Conservation (phyloP, 2,329 filamentous ascomycete genomes). For the Calonectria pteridis region DNA sequence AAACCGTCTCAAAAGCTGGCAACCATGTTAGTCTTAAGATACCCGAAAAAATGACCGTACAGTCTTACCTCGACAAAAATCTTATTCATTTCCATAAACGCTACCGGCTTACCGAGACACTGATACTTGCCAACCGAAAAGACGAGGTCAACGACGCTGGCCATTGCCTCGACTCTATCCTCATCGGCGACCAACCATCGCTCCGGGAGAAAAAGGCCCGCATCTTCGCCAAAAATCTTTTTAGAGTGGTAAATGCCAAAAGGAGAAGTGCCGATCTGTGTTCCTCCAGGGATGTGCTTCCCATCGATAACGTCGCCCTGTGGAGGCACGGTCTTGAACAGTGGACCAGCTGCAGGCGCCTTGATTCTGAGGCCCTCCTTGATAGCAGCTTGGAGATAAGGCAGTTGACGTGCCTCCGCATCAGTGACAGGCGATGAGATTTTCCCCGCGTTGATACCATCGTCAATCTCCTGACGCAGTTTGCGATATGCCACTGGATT, state of each 20-base stretch:
- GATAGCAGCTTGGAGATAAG: background rate
- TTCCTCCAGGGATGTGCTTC: background rate
- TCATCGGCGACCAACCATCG: background rate
- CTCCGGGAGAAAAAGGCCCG: background rate
- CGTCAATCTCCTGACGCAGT: background rate
- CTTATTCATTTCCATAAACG: background rate
- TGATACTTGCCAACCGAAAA: slow-evolving; percentile 1
- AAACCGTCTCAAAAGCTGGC: background rate
- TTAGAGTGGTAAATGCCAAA: slow-evolving; percentile 2
- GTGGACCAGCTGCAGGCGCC: background rate
- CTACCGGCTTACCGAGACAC: background rate
- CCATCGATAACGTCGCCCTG: background rate
- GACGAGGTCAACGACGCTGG: background rate
- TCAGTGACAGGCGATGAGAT: background rate
- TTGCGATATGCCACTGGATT: background rate
- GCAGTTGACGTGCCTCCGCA: background rate
- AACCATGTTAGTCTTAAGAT: background rate
- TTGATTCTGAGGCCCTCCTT: background rate
- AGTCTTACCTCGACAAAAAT: background rate
- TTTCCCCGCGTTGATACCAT: background rate
- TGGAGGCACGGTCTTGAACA: background rate
- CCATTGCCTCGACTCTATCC: background rate
- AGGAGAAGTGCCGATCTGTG: background rate
- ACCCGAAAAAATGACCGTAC: too few relatives aligned
- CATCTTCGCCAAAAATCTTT: background rate